Evolutionary conservation across 345 rosid genomes (phyloP).

Genomic region (Anastatica hierochuntica): DNA sequence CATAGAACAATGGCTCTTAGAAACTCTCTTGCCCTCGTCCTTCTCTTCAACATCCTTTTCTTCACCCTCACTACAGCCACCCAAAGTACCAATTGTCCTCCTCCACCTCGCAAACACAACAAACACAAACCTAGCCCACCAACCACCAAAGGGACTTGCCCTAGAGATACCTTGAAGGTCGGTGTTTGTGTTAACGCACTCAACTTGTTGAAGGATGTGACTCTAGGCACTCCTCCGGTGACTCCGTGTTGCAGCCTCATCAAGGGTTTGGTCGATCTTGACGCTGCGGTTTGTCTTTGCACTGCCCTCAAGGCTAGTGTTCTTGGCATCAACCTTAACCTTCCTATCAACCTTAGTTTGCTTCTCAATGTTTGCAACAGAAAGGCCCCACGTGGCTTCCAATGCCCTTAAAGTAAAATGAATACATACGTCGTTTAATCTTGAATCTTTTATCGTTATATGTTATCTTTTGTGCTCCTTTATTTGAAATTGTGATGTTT

Average conservation of each 20-base stretch:
- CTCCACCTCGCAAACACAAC: conserved; percentile 20
- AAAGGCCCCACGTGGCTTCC: conserved; percentile 30
- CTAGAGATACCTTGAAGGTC: conserved; percentile 33
- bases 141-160: conserved; percentile 21
- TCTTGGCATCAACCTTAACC: conserved; percentile 35
- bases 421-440: no score
- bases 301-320: conserved; percentile 37
- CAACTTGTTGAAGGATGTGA: conserved; percentile 23
- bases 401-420: conserved; percentile 25
- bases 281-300: conserved; percentile 53
- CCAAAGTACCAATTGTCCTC: conserved; percentile 39
- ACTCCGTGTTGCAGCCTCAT: conserved; percentile 35
- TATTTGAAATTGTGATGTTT: neutral
- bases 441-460: conserved; percentile 1
- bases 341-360: conserved; percentile 37
- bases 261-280: conserved; percentile 36
- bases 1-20: conserved; percentile 33
- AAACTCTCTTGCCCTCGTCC: conserved; percentile 39
- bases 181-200: conserved; percentile 37
- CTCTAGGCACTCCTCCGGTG: conserved; percentile 35
- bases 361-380: conserved; percentile 33
- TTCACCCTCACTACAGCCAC: conserved; percentile 37
- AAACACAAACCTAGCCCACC: conserved; percentile 26
- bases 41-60: conserved; percentile 42
- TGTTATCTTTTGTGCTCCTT: neutral